Evolutionary conservation across 192 early-diverging fungal genomes (phyloP).

Genomic region (Coemansia sp.): DNA sequence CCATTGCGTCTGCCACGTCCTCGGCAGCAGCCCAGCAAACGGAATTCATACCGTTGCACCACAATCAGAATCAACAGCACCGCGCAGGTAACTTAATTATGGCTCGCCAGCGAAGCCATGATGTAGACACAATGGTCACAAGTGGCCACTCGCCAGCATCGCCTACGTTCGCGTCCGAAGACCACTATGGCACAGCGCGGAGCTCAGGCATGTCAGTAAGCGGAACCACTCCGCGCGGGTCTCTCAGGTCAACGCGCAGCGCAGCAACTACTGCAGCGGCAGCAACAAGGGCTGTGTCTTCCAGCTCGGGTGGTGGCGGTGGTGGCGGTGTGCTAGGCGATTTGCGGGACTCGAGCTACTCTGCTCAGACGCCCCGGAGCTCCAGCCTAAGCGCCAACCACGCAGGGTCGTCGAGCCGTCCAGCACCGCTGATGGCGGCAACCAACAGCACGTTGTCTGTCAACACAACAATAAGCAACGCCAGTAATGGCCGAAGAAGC

Average conservation of each 20-base stretch:
- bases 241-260: constrained; percentile 45
- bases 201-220: not conserved
- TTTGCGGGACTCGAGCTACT: constrained; percentile 17
- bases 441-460: constrained; percentile 33
- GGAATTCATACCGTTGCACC: not conserved
- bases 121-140: constrained; percentile 18
- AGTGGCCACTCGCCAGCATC: constrained; percentile 1
- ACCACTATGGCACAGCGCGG: not conserved
- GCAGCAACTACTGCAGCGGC: constrained; percentile 24
- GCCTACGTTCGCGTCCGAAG: constrained; percentile 3
- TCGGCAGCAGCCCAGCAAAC: constrained; percentile 1
- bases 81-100: not conserved
- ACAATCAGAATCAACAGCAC: not conserved
- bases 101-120: constrained; percentile 34
- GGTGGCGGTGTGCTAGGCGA: not conserved
- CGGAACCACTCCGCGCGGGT: constrained; percentile 32
- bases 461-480: constrained; percentile 11
- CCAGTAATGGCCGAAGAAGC: constrained; percentile 17
- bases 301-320: not conserved
- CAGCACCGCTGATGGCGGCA: constrained; percentile 21
- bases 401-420: constrained; percentile 3
- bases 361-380: constrained; percentile 31
- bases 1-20: constrained; percentile 2
- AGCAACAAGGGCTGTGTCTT: not conserved
- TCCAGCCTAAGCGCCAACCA: constrained; percentile 17